These are phyloP conservation scores for Metarhizium anisopliae DNA, from an alignment of 2,329 filamentous ascomycete species.

Conservation along the genomic window DNA sequence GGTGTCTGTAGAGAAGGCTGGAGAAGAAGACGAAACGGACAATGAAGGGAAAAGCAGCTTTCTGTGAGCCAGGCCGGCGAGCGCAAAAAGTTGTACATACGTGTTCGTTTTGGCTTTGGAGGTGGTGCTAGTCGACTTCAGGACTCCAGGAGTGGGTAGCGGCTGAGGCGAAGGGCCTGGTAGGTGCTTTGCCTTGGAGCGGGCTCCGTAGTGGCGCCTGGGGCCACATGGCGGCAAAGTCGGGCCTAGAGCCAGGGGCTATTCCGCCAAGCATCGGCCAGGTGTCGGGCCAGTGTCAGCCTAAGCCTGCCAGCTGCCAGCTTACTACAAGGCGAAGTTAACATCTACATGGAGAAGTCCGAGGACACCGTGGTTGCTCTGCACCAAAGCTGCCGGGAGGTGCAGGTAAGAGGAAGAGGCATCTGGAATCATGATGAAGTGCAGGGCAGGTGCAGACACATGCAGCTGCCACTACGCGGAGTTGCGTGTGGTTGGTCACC, in stretches of 20 bases:
- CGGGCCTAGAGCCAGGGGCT: not conserved
- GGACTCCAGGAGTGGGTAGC: not conserved
- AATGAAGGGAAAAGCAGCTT: not conserved
- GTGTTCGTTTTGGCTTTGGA: constrained; percentile 14
- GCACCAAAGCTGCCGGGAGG: no score
- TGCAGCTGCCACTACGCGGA: no score
- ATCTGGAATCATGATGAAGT: no score
- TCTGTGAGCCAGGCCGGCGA: not conserved
- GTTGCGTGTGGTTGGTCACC: no score
- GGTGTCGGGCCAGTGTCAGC: not conserved
- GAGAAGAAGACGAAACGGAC: constrained; percentile 1
- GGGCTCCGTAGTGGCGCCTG: not conserved
- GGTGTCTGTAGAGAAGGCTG: constrained; percentile 14
- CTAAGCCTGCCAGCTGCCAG: not conserved
- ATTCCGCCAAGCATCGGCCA: not conserved
- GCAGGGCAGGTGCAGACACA: no score
- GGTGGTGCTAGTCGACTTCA: constrained; percentile 5
- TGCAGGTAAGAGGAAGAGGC: no score
- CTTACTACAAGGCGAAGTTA: not conserved
- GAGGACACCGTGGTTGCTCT: no score
- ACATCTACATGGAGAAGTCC: no score
- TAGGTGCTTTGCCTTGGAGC: not conserved
- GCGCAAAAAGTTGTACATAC: constrained; percentile 18
- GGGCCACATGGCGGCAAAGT: not conserved
- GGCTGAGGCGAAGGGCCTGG: not conserved